These are phyloP conservation scores for Lepiota brunneoincarnata DNA, from an alignment of 768 basidiomycete species.

Conservation along the genomic window DNA sequence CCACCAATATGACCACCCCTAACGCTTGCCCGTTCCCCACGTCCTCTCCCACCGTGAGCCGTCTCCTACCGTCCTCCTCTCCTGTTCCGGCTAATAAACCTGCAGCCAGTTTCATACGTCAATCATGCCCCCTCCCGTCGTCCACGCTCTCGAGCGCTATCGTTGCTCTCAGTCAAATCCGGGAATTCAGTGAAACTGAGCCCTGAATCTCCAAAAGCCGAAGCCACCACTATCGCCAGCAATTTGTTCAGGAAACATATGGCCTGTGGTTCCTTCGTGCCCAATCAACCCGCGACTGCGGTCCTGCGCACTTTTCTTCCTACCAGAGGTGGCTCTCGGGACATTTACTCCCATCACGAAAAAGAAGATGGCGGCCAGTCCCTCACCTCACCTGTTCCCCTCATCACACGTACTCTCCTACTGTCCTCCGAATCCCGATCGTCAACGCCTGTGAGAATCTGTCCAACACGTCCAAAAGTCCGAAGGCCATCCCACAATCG, in stretches of 20 bases:
- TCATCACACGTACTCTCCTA: conserved; percentile 19
- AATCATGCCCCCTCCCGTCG: not conserved
- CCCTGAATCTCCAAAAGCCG: conserved; percentile 23
- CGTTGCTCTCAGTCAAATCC: conserved; percentile 26
- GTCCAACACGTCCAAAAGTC: conserved; percentile 19
- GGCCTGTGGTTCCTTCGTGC: conserved; percentile 27
- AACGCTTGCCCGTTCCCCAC: not conserved
- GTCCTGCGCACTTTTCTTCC: conserved; percentile 8
- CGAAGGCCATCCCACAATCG: conserved; percentile 11
- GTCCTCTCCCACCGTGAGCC: not conserved
- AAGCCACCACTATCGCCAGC: conserved; percentile 19
- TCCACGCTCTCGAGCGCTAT: conserved; percentile 21
- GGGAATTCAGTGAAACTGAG: conserved; percentile 16
- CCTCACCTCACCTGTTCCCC: conserved; percentile 17
- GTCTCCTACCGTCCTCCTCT: not conserved
- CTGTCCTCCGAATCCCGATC: conserved; percentile 13
- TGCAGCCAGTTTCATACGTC: not conserved
- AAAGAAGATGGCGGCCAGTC: conserved; percentile 13
- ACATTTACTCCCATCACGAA: conserved; percentile 14
- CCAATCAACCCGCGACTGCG: conserved; percentile 11
- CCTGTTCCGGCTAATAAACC: not conserved
- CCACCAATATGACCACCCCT: not conserved
- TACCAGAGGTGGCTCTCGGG: conserved; percentile 13
- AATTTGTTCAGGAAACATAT: conserved; percentile 19
- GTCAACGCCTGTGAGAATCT: conserved; percentile 13